Percentiles rank a stretch among this genome's conserved stretches.
phyloP scores from a whole-genome alignment of 23 red algal species.

The Gracilaria gracilis region DNA sequence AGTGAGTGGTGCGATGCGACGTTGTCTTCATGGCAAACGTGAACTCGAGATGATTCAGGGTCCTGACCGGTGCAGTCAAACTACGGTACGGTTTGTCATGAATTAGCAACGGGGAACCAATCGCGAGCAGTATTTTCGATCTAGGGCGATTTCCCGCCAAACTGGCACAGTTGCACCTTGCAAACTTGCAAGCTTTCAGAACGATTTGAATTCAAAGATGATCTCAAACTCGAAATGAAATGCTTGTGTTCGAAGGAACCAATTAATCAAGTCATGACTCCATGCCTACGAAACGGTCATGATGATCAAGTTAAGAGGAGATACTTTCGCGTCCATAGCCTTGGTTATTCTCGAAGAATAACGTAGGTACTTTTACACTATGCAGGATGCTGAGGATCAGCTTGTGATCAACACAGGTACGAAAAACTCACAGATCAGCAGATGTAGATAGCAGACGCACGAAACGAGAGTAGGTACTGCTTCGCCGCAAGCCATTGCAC shows the following conservation, averaged over 20 bases:
- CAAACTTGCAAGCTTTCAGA: not conserved
- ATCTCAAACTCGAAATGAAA: not conserved
- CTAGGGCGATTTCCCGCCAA: not conserved
- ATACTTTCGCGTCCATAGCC: too few species aligned
- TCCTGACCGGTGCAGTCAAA: too few species aligned
- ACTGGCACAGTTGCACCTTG: slow-evolving; percentile 10
- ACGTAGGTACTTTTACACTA: not conserved
- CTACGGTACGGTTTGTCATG: not conserved
- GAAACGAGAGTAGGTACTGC: not conserved
- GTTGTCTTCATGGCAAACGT: not conserved
- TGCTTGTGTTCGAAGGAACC: not conserved
- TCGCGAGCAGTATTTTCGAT: not conserved
- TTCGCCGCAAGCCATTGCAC: not conserved
- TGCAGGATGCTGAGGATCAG: too few species aligned
- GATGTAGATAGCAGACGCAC: not conserved
- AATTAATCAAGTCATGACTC: too few species aligned
- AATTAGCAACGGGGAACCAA: not conserved
- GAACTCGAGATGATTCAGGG: slow-evolving; percentile 19
- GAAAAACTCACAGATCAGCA: not conserved
- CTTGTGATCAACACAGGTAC: not conserved
- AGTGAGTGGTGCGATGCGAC: not conserved
- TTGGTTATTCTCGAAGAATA: too few species aligned
- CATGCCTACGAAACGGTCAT: too few species aligned
- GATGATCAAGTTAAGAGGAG: too few species aligned
- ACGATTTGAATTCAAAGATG: slow-evolving; percentile 19